Conservation (phyloP, 2,329 filamentous ascomycete species). For the Botryotinia narcissicola region DNA sequence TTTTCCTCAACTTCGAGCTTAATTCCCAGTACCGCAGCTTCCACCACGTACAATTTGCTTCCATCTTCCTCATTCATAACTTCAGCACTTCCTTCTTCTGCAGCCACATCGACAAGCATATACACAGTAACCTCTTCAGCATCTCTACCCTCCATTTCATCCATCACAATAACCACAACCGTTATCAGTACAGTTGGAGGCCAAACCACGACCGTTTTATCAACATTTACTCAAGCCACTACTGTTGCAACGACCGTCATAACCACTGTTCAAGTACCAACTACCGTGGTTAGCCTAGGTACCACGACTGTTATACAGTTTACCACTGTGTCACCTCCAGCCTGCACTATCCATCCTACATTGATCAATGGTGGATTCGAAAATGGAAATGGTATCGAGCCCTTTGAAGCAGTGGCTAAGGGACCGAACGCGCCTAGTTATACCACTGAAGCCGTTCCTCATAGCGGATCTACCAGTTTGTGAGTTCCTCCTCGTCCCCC, state of each 20-base stretch:
- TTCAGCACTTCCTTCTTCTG: neutral
- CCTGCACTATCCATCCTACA: neutral
- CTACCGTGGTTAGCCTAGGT: neutral
- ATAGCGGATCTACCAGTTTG: conserved; percentile 7
- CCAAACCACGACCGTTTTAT: neutral
- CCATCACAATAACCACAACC: conserved; percentile 11
- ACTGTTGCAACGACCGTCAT: neutral
- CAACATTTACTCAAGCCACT: conserved; percentile 9
- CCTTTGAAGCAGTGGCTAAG: neutral
- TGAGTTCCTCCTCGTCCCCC: neutral
- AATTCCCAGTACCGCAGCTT: neutral
- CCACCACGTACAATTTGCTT: neutral
- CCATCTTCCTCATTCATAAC: neutral
- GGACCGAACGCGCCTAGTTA: neutral
- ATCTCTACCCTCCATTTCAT: neutral
- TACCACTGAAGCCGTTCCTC: neutral
- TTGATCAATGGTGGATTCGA: neutral
- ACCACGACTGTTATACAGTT: conserved; percentile 4
- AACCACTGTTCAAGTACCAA: conserved; percentile 3
- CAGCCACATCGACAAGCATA: neutral
- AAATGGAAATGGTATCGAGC: neutral
- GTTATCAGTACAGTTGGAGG: conserved; percentile 2
- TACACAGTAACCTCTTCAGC: neutral
- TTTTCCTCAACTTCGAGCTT: neutral
- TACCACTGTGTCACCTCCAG: neutral